Conservation (phyloP, 345 rosid genomes). For the Bruguiera sexangula region DNA sequence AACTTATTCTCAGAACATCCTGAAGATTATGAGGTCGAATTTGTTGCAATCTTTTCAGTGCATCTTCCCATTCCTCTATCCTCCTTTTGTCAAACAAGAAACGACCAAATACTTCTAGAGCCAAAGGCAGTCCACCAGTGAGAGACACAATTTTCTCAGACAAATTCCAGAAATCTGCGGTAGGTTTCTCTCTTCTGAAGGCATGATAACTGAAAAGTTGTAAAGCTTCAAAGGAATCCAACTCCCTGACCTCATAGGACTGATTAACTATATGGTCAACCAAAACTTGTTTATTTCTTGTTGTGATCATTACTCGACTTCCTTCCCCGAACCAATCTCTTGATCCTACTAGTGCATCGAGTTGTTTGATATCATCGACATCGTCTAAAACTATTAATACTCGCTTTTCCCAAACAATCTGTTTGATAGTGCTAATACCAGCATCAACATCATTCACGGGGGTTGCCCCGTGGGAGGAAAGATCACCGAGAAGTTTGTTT, state of each 20-base stretch:
- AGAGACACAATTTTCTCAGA: conserved; percentile 44
- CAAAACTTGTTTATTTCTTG: conserved; percentile 44
- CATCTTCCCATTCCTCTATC: conserved; percentile 48
- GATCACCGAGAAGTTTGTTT: conserved; percentile 25
- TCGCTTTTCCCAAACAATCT: conserved; percentile 18
- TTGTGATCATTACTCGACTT: conserved; percentile 54
- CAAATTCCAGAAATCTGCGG: conserved; percentile 14
- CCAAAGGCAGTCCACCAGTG: conserved; percentile 56
- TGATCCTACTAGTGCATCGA: conserved; percentile 43
- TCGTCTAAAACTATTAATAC: conserved; percentile 60
- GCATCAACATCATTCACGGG: conserved; percentile 10
- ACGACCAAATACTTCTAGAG: conserved; percentile 71
- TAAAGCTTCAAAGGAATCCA: conserved; percentile 33
- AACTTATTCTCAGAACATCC: conserved; percentile 49
- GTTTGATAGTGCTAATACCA: conserved; percentile 28
- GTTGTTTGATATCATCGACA: conserved; percentile 39
- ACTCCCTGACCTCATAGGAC: conserved; percentile 47
- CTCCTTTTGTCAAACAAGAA: conserved; percentile 48
- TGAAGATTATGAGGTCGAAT: conserved; percentile 38
- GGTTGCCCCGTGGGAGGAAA: conserved; percentile 3
- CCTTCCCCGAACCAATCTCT: conserved; percentile 45
- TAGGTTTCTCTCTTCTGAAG: conserved; percentile 48
- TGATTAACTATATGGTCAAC: conserved; percentile 22
- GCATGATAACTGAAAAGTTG: conserved; percentile 63
- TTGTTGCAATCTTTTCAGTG: conserved; percentile 36